Evolutionary conservation across 495 filamentous ascomycete genomes (phyloP).

Genomic region (Penicillium cinerascens): DNA sequence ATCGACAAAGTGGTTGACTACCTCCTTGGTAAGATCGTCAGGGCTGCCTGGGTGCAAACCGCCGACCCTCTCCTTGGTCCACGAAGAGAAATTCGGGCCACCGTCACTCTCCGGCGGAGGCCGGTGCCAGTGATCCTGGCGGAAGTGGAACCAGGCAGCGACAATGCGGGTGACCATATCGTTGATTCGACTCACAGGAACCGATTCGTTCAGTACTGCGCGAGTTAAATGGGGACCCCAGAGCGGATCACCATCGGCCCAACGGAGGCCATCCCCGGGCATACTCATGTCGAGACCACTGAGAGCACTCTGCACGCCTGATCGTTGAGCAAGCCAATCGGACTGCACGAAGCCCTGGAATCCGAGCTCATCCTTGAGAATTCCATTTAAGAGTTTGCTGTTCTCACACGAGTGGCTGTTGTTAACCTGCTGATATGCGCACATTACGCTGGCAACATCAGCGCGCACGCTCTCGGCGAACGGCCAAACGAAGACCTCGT

Average conservation of each 20-base stretch:
- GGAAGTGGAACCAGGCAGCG: slow-evolving; percentile 86
- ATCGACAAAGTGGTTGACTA: slow-evolving; percentile 76
- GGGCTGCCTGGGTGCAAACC: slow-evolving; percentile 61
- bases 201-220: slow-evolving; percentile 74
- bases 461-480: slow-evolving; percentile 83
- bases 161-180: slow-evolving; percentile 94
- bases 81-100: slow-evolving; percentile 88
- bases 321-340: slow-evolving; percentile 89
- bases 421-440: slow-evolving; percentile 86
- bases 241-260: slow-evolving; percentile 72
- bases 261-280: slow-evolving; percentile 82
- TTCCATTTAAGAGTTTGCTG: slow-evolving; percentile 84
- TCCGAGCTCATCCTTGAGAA: slow-evolving; percentile 91
- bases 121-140: slow-evolving; percentile 68
- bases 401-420: slow-evolving; percentile 90
- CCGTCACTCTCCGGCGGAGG: slow-evolving; percentile 56
- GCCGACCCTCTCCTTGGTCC: slow-evolving; percentile 70
- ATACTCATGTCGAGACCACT: slow-evolving; percentile 92
- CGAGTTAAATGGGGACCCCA: slow-evolving; percentile 78
- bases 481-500: slow-evolving; percentile 87
- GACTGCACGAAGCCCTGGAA: slow-evolving; percentile 94
- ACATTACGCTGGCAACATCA: slow-evolving; percentile 88
- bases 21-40: slow-evolving; percentile 47
- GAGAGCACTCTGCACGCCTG: slow-evolving; percentile 73
- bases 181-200: slow-evolving; percentile 79